Base-by-base conservation (phyloP, 345 rosid species). In the Leavenworthia alabamica region DNA sequence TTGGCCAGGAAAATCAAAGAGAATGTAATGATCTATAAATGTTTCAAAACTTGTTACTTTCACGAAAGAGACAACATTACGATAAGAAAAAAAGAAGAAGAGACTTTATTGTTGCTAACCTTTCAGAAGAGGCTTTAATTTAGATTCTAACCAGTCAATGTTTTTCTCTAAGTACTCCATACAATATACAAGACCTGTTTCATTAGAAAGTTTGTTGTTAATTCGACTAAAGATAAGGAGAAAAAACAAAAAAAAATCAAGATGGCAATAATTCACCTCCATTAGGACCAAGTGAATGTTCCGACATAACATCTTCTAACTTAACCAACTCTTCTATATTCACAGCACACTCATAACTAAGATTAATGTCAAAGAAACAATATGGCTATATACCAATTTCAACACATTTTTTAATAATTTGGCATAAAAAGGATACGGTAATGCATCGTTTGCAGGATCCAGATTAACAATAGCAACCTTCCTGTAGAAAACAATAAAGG, bases 1-100 rank as follows among this genome's bases (percentile, higher is more conserved):
- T 78, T 87, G 99, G 56, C 96, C 95, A 62, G 99, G 97, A 73
- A 94, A 90, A 79, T 90, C 97, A 72, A 94, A 90, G 58, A 88
- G 92, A 68, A 90, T 77, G 79, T 90, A 90, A 77, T 90, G 95
- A 67, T 90, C 99, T 90, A 93, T 81, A 82, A 68, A 32, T 7
- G 60, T 29, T 67, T 41, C 16, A 36, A 73, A 47, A 5, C 3
- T 14, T 16, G 67, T 64, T 7, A 31, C 54, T 20, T 22, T 14
- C 1, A 45, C 7, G 6, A 26, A 26, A 17, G 19, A 17, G 17
- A 58, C 19, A 58, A 42, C 29, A 58, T 2, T 12, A 31, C 7
- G 19, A 11, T 3, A 9, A 29, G 9, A 43, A 3, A 14, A 2
- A 46, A 14, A 10, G 10, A 37, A 31, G 24, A 49, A 46, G 24